These are phyloP conservation scores for Auricularia auricula-judae DNA, from an alignment of 768 basidiomycete genomes.

Conservation along the genomic window DNA sequence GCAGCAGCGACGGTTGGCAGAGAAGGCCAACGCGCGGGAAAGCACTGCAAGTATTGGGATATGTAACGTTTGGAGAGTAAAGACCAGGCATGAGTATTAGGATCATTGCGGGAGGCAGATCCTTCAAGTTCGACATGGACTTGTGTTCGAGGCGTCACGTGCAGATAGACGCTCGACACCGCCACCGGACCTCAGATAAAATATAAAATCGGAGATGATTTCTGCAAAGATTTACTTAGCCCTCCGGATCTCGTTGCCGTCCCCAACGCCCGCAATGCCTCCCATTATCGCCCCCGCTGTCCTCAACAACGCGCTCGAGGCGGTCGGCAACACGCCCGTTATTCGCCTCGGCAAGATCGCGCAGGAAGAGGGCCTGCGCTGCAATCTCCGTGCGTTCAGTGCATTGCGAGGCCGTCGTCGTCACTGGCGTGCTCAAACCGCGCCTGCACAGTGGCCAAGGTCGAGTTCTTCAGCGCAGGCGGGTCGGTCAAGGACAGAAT, in stretches of 20 bases:
- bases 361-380: slow-evolving; percentile 60
- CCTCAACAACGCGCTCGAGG: slow-evolving; percentile 69
- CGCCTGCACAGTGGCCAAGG: slow-evolving; percentile 58
- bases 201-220: too few relatives aligned
- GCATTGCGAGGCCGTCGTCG: background rate
- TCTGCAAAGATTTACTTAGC: too few relatives aligned
- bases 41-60: too few relatives aligned
- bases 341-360: slow-evolving; percentile 78
- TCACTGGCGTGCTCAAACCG: background rate
- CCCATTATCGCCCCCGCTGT: slow-evolving; percentile 21
- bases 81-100: too few relatives aligned
- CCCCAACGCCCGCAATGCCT: background rate
- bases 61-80: too few relatives aligned
- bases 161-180: background rate
- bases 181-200: too few relatives aligned
- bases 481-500: slow-evolving; percentile 96
- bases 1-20: too few relatives aligned
- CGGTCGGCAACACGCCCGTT: slow-evolving; percentile 86
- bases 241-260: too few relatives aligned
- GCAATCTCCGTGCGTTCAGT: slow-evolving; percentile 68
- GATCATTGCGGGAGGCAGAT: too few relatives aligned
- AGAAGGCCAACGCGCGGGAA: too few relatives aligned
- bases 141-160: background rate
- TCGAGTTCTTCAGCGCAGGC: slow-evolving; percentile 83
- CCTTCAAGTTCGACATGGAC: too few relatives aligned